These are phyloP conservation scores for Apiotrichum akiyoshidainum DNA, from an alignment of 1,284 basidiomycete genomes.

Conservation along the genomic window DNA sequence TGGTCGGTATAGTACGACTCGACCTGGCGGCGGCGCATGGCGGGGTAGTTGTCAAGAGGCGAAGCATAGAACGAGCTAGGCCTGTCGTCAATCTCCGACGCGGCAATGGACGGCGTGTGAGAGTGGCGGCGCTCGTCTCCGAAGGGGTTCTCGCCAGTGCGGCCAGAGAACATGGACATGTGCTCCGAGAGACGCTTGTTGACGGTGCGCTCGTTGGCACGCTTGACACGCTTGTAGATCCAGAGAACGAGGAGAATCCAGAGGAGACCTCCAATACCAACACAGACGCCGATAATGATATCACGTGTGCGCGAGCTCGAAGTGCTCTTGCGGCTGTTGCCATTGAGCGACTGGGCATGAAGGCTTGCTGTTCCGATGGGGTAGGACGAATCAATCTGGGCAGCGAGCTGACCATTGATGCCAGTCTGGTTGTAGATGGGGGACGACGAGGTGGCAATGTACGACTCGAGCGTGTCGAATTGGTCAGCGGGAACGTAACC, in stretches of 20 bases:
- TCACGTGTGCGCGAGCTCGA: slow-evolving; percentile 39
- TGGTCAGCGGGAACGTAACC: slow-evolving; percentile 48
- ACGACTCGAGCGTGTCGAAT: slow-evolving; percentile 47
- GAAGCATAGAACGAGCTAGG: slow-evolving; percentile 52
- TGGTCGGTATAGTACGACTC: slow-evolving; percentile 21
- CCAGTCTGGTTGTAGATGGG: slow-evolving; percentile 51
- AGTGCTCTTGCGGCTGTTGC: slow-evolving; percentile 1
- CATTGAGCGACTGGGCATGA: neutral
- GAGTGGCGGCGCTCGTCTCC: slow-evolving; percentile 31
- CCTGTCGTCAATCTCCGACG: slow-evolving; percentile 49
- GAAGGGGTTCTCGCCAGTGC: slow-evolving; percentile 24
- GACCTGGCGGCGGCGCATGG: slow-evolving; percentile 32
- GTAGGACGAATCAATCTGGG: slow-evolving; percentile 49
- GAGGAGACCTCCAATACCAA: slow-evolving; percentile 46
- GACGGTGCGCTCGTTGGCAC: slow-evolving; percentile 47
- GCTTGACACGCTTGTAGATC: slow-evolving; percentile 50
- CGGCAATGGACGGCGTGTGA: slow-evolving; percentile 41
- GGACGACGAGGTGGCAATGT: slow-evolving; percentile 22
- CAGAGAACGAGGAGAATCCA: slow-evolving; percentile 49
- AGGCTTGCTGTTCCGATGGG: slow-evolving; percentile 22
- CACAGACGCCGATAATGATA: slow-evolving; percentile 52
- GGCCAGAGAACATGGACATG: slow-evolving; percentile 48
- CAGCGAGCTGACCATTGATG: slow-evolving; percentile 47
- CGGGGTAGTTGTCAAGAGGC: slow-evolving; percentile 47
- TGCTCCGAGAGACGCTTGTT: slow-evolving; percentile 51